Conservation (phyloP, 2,329 filamentous ascomycete genomes). For the Pseudopyricularia javanii region DNA sequence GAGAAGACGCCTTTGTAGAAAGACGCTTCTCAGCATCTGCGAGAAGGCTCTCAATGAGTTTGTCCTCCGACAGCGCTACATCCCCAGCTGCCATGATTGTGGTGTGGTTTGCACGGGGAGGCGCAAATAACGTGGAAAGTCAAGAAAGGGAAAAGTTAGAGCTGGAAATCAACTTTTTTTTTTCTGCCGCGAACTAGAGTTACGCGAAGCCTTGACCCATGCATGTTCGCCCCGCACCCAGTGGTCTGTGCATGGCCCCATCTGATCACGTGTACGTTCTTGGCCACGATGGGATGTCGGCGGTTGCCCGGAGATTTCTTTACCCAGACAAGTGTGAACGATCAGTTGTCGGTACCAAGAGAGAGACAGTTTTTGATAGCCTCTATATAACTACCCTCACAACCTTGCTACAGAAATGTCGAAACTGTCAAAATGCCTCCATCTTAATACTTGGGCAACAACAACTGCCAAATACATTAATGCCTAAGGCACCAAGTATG, state of each 20-base stretch:
- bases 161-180: not conserved
- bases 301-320: not conserved
- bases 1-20: conserved; percentile 8
- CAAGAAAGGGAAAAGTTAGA: not conserved
- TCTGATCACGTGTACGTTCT: not conserved
- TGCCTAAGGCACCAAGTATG: conserved; percentile 5
- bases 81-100: conserved; percentile 12
- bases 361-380: too few species aligned
- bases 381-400: too few species aligned
- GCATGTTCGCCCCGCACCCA: too few species aligned
- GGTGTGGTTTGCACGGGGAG: not conserved
- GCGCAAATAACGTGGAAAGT: not conserved
- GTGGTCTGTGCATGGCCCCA: too few species aligned
- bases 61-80: conserved; percentile 18
- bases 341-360: too few species aligned
- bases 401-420: too few species aligned
- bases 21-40: conserved; percentile 24
- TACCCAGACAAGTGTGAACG: not conserved
- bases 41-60: conserved; percentile 22
- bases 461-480: not conserved
- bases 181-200: not conserved
- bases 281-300: not conserved
- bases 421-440: not conserved
- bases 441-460: not conserved
- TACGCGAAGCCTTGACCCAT: too few species aligned